Percentiles rank a stretch among this genome's conserved stretches.
Evolutionary conservation across 1,284 basidiomycete genomes (phyloP).

Genomic region (Malassezia slooffiae): DNA sequence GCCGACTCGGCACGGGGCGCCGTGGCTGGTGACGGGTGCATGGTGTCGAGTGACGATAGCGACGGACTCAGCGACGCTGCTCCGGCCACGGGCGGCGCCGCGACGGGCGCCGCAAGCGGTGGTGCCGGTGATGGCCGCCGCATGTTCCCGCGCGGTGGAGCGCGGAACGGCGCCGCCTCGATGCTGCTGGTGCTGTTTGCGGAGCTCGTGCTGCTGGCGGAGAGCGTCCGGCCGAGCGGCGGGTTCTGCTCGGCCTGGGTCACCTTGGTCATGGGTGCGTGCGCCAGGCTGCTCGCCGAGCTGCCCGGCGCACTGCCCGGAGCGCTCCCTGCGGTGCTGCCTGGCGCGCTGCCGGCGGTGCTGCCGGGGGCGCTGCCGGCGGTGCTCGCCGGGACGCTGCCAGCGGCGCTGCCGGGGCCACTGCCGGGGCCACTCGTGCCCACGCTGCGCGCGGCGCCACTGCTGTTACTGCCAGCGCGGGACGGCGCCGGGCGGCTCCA

Average conservation of each 20-base stretch:
- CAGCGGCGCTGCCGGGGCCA: no score
- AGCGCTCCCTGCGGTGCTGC: not conserved
- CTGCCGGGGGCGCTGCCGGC: not conserved
- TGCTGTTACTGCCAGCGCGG: no score
- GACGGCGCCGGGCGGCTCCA: no score
- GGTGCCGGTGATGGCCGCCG: not conserved
- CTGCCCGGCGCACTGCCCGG: not conserved
- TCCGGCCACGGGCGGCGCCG: no score
- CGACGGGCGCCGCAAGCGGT: not conserved
- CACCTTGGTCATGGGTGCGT: not conserved
- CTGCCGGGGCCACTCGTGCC: no score
- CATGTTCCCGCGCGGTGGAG: constrained; percentile 39
- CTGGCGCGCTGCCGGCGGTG: not conserved
- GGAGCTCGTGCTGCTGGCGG: constrained; percentile 37
- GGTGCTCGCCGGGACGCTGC: no score
- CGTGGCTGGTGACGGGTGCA: no score
- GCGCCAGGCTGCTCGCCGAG: not conserved
- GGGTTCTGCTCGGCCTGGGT: not conserved
- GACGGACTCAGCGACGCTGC: no score
- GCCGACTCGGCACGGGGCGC: no score
- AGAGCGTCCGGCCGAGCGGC: constrained; percentile 33
- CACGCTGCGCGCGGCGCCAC: no score
- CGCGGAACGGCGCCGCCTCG: constrained; percentile 41
- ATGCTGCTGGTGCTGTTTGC: constrained; percentile 42
- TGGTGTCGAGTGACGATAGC: no score